Evolutionary conservation across 1,284 basidiomycete species (phyloP), one percentile per base, ranked within the genome.

Genomic region (Bondarzewia mesenterica): DNA sequence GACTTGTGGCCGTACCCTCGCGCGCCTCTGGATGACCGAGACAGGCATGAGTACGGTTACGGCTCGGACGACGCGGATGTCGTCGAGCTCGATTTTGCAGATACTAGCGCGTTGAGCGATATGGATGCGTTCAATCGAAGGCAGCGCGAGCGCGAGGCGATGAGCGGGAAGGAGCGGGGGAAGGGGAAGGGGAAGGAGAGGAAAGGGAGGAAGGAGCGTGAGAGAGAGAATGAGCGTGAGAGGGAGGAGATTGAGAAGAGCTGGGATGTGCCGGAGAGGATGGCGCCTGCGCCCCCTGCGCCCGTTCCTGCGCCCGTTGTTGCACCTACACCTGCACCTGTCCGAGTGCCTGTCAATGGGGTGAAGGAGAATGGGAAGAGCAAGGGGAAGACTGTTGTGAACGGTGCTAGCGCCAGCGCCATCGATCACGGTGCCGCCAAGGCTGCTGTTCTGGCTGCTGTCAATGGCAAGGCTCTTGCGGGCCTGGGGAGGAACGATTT

Each of bases 71-170:
- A 81, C 42, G 57, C 55, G 14, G 65, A 65, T 46, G 75, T 86
- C 20, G 72, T 86, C 5, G 84, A 86, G 60, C 74, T 86, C 42
- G 80, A 83, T 58, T 86, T 84, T 57, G 71, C 72, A 4, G 84
- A 86, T 47, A 86, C 74, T 39, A 78, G 80, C 47, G 77, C 78
- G 10, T 59, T 86, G 54, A 84, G 81, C 57, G 79, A 85, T 55
- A 49, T 55, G 36, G 54, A 48, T 32, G 55, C 51, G 22, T 55
- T 56, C 36, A 51, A 56, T 16, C 57, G 57, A 58, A 71, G 68
- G 49, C 71, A 68, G 50, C 53, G 57, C 22, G 69, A 59, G 12
- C 50, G 54, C 10, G 72, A 71, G 52, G 60, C 58, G 7, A 64
- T 66, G 44, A 23, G 44, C 27, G n/a, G 44, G 21, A 44, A 44